Percentiles rank a stretch among this genome's conserved stretches.
Evolutionary conservation across 768 basidiomycete species (phyloP).

Genomic region (Tubosaeta brunneosetosa): DNA sequence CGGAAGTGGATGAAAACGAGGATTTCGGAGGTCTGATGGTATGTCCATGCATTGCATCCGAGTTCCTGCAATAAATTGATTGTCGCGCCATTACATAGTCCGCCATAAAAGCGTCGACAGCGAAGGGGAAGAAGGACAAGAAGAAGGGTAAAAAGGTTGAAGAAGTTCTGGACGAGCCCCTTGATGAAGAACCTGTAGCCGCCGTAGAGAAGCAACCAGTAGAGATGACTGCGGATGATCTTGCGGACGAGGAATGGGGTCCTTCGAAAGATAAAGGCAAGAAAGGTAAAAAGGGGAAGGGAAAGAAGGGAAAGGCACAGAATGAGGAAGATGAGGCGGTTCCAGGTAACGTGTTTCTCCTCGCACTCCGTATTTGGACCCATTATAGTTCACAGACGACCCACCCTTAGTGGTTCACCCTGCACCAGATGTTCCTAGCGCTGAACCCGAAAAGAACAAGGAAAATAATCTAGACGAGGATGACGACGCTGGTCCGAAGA

Average conservation of each 20-base stretch:
- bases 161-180: slow-evolving; percentile 30
- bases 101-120: slow-evolving; percentile 51
- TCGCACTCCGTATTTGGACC: not conserved
- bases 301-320: slow-evolving; percentile 18
- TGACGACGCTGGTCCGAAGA: slow-evolving; percentile 53
- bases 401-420: slow-evolving; percentile 23
- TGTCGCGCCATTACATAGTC: slow-evolving; percentile 39
- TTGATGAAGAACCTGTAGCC: slow-evolving; percentile 23
- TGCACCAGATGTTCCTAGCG: slow-evolving; percentile 25
- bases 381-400: slow-evolving; percentile 13
- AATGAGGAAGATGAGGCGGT: slow-evolving; percentile 9
- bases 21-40: slow-evolving; percentile 79
- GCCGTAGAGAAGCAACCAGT: slow-evolving; percentile 38
- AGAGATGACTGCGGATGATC: slow-evolving; percentile 63
- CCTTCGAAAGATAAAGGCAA: slow-evolving; percentile 29
- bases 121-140: slow-evolving; percentile 53
- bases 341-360: slow-evolving; percentile 7
- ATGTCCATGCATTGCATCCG: slow-evolving; percentile 18
- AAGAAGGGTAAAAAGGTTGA: slow-evolving; percentile 40
- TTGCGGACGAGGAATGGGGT: slow-evolving; percentile 72
- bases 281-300: slow-evolving; percentile 21
- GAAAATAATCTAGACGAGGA: slow-evolving; percentile 45
- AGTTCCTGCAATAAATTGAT: not conserved
- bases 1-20: slow-evolving; percentile 52
- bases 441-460: slow-evolving; percentile 32